Percentiles rank a stretch among this genome's conserved stretches.
These are phyloP conservation scores for Lasiosphaeria miniovina DNA, from an alignment of 495 filamentous ascomycete genomes.

Conservation along the genomic window DNA sequence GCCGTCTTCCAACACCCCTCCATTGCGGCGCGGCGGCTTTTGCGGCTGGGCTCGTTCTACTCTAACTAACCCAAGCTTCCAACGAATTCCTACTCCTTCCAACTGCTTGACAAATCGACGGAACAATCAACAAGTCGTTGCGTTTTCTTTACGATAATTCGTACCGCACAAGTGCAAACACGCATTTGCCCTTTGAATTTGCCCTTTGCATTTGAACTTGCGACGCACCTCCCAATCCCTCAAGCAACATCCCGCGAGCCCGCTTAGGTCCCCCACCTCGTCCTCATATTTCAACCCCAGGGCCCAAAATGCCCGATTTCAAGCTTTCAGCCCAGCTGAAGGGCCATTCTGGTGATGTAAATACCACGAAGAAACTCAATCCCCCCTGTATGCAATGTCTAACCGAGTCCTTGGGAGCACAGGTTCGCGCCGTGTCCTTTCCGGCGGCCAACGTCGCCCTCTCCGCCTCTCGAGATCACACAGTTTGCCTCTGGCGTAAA, in stretches of 20 bases:
- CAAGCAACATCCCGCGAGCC: not conserved
- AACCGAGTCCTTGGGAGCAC: not conserved
- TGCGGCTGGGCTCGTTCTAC: not conserved
- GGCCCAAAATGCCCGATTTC: conserved; percentile 52
- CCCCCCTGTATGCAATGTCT: conserved; percentile 15
- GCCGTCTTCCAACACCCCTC: not conserved
- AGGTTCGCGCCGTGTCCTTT: conserved; percentile 90
- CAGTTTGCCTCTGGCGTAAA: conserved; percentile 80
- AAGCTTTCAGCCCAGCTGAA: conserved; percentile 79
- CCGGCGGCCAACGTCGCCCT: conserved; percentile 68
- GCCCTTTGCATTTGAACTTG: not conserved
- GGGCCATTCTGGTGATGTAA: conserved; percentile 82
- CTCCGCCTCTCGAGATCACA: conserved; percentile 87
- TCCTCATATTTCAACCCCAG: not conserved
- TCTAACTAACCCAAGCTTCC: conserved; percentile 16
- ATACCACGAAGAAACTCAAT: conserved; percentile 12
- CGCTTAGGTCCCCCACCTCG: conserved; percentile 4
- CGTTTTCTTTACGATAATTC: not conserved
- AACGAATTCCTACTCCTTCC: conserved; percentile 19
- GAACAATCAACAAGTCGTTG: not conserved
- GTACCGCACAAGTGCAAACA: not conserved
- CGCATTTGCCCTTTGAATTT: not conserved
- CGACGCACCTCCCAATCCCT: not conserved
- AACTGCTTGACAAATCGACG: conserved; percentile 19
- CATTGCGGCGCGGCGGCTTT: not conserved